Base-by-base conservation (phyloP, 805 yeast species). In the Clavispora fructus region DNA sequence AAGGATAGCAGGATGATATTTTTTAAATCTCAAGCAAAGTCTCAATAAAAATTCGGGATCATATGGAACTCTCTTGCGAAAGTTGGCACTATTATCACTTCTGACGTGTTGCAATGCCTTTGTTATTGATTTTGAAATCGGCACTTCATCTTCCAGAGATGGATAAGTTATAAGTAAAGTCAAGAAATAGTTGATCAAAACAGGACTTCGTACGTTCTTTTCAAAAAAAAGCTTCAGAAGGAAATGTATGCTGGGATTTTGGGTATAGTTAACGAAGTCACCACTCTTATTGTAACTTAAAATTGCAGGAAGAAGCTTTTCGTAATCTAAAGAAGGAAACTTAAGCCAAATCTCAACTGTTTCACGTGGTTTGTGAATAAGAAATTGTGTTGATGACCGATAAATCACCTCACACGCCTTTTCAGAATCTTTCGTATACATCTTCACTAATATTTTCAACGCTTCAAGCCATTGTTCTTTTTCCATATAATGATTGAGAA, bases 331-430 rank as follows among this genome's bases (percentile, higher is more conserved):
- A 30, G 60, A 62, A 23, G 55, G 46, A 19, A 83, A 61, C 42
- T 82, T 75, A 57, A 87, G 75, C 97, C 97, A 94, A 0, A 87
- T 73, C 43, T 83, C 85, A 1, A 87, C 80, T 0, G 96, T 88
- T 11, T 73, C 75, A 27, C 68, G 69, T 0, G 99, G 91, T 12
- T 77, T 65, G 54, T 87, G 86, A 2, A 81, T 69, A 43, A 94
- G 61, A 33, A 94, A 62, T 0, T 82, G 82, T 0, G 85, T 81
- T 0, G 97, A 75, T 49, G 82, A 81, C 50, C 78, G 77, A 65
- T 89, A 87, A 6, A 86, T 75, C 8, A 79, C 44, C 8, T 55
- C 60, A 16, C 54, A 55, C 6, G 58, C 52, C 12, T 47, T 44
- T 23, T 51, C 52, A 1, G 46, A 59, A 0, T 74, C 67, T 35